A percentile compares a stretch with the other conserved stretches of the same genome.
Evolutionary conservation across 2,329 filamentous ascomycete genomes (phyloP).

Genomic region (Fusarium concolor): DNA sequence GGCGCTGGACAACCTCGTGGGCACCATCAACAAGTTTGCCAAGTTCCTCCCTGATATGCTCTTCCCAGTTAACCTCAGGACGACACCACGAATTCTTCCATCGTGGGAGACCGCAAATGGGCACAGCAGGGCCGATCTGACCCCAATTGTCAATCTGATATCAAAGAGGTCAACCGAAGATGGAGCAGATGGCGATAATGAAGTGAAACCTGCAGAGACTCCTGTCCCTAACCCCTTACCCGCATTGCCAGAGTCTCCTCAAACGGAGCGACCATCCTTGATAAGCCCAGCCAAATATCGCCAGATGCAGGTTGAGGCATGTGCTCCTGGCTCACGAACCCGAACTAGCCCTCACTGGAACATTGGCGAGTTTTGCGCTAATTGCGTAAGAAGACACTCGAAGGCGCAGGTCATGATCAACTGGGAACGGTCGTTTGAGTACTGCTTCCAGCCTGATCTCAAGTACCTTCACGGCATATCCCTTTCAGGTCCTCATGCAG

Average conservation of each 20-base stretch:
- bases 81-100: slow-evolving; percentile 52
- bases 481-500: slow-evolving; percentile 70
- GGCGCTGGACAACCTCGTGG: slow-evolving; percentile 60
- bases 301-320: slow-evolving; percentile 63
- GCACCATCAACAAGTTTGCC: slow-evolving; percentile 78
- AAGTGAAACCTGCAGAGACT: slow-evolving; percentile 4
- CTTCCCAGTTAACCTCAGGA: slow-evolving; percentile 81
- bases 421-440: slow-evolving; percentile 73
- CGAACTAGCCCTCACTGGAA: slow-evolving; percentile 72
- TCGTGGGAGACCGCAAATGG: slow-evolving; percentile 70
- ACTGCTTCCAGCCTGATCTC: slow-evolving; percentile 83
- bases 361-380: slow-evolving; percentile 70
- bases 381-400: slow-evolving; percentile 73
- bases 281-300: slow-evolving; percentile 52
- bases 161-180: slow-evolving; percentile 43
- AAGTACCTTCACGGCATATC: slow-evolving; percentile 79
- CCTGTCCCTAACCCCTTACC: slow-evolving; percentile 4
- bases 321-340: slow-evolving; percentile 70
- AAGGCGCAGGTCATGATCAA: slow-evolving; percentile 73
- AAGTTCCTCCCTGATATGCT: slow-evolving; percentile 84
- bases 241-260: slow-evolving; percentile 7
- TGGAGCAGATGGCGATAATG: neutral
- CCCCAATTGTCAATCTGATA: slow-evolving; percentile 47
- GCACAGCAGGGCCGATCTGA: slow-evolving; percentile 41
- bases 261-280: neutral